These are phyloP conservation scores for Cercospora zeina DNA, from an alignment of 2,329 filamentous ascomycete genomes.

Conservation along the genomic window DNA sequence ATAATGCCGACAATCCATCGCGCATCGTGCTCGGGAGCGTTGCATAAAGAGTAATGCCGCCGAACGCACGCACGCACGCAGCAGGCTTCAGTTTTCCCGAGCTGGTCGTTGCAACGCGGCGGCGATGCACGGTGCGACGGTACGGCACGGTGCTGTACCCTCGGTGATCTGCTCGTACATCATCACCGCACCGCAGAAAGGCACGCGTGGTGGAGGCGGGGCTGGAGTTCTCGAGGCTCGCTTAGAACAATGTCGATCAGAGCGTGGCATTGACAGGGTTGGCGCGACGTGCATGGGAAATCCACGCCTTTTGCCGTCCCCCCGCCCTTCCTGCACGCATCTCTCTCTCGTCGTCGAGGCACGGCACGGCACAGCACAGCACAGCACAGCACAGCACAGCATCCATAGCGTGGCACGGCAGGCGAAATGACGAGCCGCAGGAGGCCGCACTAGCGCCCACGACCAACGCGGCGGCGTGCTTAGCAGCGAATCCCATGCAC, in stretches of 20 bases:
- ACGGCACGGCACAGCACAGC: constrained; percentile 17
- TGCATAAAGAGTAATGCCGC: constrained; percentile 17
- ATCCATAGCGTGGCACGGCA: constrained; percentile 19
- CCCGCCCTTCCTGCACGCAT: too few species aligned
- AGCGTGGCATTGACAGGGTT: constrained; percentile 5
- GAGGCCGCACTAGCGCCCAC: constrained; percentile 16
- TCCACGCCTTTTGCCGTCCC: constrained; percentile 2
- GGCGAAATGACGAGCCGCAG: constrained; percentile 30
- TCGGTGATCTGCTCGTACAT: not conserved
- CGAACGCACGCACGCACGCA: not conserved
- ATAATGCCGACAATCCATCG: constrained; percentile 11
- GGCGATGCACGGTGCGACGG: too few species aligned
- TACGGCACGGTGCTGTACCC: too few species aligned
- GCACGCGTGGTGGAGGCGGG: not conserved
- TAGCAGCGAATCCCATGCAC: constrained; percentile 11
- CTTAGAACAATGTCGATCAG: constrained; percentile 7
- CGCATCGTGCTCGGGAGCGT: constrained; percentile 15
- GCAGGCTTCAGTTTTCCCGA: not conserved
- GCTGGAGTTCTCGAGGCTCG: not conserved
- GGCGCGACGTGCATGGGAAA: not conserved
- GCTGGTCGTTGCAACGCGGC: not conserved
- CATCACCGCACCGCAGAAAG: not conserved
- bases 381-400: not conserved
- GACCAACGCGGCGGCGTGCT: constrained; percentile 12
- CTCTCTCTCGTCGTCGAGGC: too few species aligned